These are phyloP conservation scores for Pseudonitzschia delicatissima DNA, from an alignment of 108 stramenopile genomes.

Conservation along the genomic window DNA sequence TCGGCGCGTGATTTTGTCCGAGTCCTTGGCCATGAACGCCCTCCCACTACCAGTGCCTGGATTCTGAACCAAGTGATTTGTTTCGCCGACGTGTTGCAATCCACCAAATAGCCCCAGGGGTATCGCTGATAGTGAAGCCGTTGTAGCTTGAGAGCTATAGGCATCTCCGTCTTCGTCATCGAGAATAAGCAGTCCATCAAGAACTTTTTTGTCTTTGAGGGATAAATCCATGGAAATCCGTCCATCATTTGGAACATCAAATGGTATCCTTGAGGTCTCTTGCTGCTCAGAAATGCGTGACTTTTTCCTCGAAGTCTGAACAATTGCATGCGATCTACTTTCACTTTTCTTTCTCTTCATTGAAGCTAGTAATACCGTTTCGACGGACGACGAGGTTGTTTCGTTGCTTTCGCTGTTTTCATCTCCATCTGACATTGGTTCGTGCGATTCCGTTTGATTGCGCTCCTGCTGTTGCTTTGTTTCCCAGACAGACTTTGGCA, in stretches of 20 bases:
- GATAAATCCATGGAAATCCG: constrained; percentile 1
- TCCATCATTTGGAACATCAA: neutral
- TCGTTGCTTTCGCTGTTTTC: neutral
- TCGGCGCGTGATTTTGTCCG: constrained; percentile 11
- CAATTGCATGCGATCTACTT: neutral
- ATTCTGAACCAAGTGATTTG: constrained; percentile 3
- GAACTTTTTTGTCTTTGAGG: constrained; percentile 5
- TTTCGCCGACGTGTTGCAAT: constrained; percentile 17
- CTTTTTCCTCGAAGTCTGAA: neutral
- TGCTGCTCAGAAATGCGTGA: neutral
- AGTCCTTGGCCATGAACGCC: neutral
- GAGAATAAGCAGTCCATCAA: constrained; percentile 10
- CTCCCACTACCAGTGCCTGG: neutral
- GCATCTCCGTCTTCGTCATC: neutral
- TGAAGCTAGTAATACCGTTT: neutral
- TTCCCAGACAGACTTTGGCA: neutral
- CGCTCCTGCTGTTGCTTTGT: neutral
- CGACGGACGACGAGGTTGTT: neutral
- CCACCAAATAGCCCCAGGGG: constrained; percentile 20
- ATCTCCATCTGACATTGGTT: neutral
- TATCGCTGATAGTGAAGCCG: neutral
- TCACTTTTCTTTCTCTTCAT: constrained; percentile 2
- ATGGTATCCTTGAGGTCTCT: constrained; percentile 3
- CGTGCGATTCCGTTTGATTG: neutral
- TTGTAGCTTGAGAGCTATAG: neutral